Percentiles rank a stretch among this genome's conserved stretches.
phyloP scores from a whole-genome alignment of 1,284 basidiomycete species.

The Mycena sp. region DNA sequence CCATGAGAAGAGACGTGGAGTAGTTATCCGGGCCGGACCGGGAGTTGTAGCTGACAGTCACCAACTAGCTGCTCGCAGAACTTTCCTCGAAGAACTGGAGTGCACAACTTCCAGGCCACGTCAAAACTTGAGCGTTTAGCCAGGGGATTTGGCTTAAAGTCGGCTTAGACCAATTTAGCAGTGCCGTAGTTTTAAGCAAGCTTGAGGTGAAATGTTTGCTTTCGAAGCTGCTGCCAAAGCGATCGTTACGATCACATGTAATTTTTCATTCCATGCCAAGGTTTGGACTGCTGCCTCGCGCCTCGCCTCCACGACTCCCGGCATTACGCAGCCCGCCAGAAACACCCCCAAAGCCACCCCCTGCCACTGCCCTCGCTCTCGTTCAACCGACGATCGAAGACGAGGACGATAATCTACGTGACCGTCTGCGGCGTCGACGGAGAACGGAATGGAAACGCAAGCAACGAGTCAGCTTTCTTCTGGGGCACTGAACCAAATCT shows the following conservation, averaged over 20 bases:
- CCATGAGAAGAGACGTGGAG: too few relatives aligned
- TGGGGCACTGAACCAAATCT: neutral
- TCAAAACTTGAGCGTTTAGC: too few relatives aligned
- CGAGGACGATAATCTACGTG: constrained; percentile 25
- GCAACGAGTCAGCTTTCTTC: constrained; percentile 61
- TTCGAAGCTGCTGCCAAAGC: neutral
- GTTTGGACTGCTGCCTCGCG: constrained; percentile 26
- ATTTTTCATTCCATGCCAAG: constrained; percentile 20
- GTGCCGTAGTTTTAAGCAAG: too few relatives aligned
- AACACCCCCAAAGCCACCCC: neutral
- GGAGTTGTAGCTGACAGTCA: too few relatives aligned
- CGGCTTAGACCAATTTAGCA: too few relatives aligned
- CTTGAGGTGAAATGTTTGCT: neutral
- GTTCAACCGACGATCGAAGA: neutral
- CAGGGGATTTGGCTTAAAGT: too few relatives aligned
- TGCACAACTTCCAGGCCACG: too few relatives aligned
- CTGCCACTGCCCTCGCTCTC: neutral
- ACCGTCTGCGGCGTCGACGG: constrained; percentile 45
- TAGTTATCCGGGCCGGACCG: too few relatives aligned
- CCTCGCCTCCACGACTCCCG: constrained; percentile 20
- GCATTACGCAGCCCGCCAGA: neutral
- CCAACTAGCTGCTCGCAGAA: too few relatives aligned
- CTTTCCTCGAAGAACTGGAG: too few relatives aligned
- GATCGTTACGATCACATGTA: constrained; percentile 12
- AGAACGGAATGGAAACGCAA: constrained; percentile 81